Conservation (phyloP, 345 rosid species). For the Populus deltoides region DNA sequence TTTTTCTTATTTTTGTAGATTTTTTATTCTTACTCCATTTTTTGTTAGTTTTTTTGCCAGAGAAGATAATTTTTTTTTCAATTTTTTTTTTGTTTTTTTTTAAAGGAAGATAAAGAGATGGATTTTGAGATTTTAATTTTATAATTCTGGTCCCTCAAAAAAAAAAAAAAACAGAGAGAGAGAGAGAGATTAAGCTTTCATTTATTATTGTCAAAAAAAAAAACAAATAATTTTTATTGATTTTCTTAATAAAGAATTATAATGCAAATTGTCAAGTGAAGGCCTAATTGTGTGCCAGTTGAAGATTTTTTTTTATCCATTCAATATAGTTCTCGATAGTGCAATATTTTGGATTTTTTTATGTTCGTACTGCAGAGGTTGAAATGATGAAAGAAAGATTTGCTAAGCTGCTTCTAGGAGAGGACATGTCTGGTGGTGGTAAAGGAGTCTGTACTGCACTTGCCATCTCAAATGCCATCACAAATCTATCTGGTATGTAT, state of each 20-base stretch:
- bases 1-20: neutral
- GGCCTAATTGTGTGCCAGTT: neutral
- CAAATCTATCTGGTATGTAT: slow-evolving; percentile 83
- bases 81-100: neutral
- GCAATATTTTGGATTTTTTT: neutral
- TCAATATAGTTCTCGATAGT: neutral
- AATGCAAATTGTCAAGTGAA: neutral
- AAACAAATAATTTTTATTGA: too few species aligned
- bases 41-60: neutral
- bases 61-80: too few species aligned
- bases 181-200: too few species aligned
- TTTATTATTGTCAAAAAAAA: too few species aligned
- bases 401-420: slow-evolving; percentile 92
- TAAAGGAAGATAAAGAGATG: neutral
- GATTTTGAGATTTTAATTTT: neutral
- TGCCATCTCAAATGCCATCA: slow-evolving; percentile 95
- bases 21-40: neutral
- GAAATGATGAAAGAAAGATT: slow-evolving; percentile 99
- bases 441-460: slow-evolving; percentile 98
- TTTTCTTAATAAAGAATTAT: too few species aligned
- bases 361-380: slow-evolving; percentile 39
- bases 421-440: slow-evolving; percentile 99
- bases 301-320: neutral
- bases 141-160: neutral
- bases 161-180: too few species aligned